These are phyloP conservation scores for Collybia nuda DNA, from an alignment of 768 basidiomycete genomes.

Conservation along the genomic window DNA sequence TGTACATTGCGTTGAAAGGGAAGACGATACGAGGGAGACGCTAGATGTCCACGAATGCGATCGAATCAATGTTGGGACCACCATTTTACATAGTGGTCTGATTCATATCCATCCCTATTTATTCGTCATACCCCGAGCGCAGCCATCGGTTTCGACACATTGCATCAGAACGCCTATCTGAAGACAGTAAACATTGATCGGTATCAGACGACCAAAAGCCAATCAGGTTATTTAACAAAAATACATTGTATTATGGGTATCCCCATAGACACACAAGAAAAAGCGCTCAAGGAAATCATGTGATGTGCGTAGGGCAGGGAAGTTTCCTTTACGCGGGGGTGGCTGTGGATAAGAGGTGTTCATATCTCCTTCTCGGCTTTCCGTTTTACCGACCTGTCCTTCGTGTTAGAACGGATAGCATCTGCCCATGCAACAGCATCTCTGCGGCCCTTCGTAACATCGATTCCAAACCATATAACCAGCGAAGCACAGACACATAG, in stretches of 20 bases:
- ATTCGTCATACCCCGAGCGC: too few relatives aligned
- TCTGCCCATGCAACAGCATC: constrained; percentile 64
- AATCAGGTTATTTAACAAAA: too few relatives aligned
- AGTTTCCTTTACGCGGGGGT: not conserved
- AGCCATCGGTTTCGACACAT: too few relatives aligned
- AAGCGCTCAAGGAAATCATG: too few relatives aligned
- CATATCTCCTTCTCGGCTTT: not conserved
- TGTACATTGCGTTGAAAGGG: constrained; percentile 4
- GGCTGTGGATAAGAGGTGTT: not conserved
- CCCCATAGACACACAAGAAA: too few relatives aligned
- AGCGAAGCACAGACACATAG: constrained; percentile 64
- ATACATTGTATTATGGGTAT: too few relatives aligned
- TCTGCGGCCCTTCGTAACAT: constrained; percentile 58
- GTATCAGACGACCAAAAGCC: too few relatives aligned
- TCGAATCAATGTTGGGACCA: constrained; percentile 1
- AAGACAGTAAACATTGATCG: too few relatives aligned
- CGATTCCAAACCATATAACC: constrained; percentile 77
- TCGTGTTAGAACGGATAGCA: constrained; percentile 4
- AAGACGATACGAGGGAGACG: constrained; percentile 3
- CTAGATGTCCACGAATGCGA: constrained; percentile 3
- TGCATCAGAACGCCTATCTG: too few relatives aligned
- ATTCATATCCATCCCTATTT: not conserved
- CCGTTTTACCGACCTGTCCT: not conserved
- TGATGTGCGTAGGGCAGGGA: not conserved
- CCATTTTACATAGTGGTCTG: not conserved